These are phyloP conservation scores for Mycena vitilis DNA, from an alignment of 768 basidiomycete species.

Conservation along the genomic window DNA sequence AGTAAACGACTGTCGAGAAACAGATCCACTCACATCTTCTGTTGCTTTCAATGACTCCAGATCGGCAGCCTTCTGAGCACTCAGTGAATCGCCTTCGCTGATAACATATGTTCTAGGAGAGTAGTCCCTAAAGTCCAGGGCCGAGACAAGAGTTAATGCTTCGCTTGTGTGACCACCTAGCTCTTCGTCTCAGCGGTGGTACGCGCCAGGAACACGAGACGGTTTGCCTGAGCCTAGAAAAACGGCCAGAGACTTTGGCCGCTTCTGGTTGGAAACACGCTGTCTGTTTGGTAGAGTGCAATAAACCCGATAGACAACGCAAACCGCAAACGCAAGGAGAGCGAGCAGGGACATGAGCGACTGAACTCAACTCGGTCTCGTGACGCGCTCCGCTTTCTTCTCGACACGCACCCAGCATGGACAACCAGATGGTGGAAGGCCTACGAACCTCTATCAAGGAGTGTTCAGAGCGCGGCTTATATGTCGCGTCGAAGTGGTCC, in stretches of 20 bases:
- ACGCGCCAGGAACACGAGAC: constrained; percentile 8
- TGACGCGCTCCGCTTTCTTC: background rate
- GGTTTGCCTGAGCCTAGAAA: constrained; percentile 92
- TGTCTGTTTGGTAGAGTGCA: constrained; percentile 25
- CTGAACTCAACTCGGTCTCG: constrained; percentile 2
- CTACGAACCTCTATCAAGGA: constrained; percentile 74
- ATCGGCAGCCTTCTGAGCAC: constrained; percentile 72
- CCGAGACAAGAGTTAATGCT: constrained; percentile 76
- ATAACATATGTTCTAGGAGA: constrained; percentile 82
- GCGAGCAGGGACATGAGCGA: background rate
- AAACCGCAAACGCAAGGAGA: constrained; percentile 3
- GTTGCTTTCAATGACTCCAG: constrained; percentile 65
- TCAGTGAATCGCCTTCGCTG: constrained; percentile 85
- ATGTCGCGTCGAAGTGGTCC: constrained; percentile 83
- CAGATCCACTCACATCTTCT: constrained; percentile 33
- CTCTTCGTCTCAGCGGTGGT: constrained; percentile 27
- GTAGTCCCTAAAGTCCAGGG: constrained; percentile 82
- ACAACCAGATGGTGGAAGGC: constrained; percentile 64
- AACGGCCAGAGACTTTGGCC: constrained; percentile 66
- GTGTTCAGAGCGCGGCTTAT: constrained; percentile 78
- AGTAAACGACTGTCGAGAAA: constrained; percentile 7
- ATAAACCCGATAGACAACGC: constrained; percentile 31
- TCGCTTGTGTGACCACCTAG: constrained; percentile 96
- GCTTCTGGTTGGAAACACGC: background rate
- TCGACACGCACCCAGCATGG: constrained; percentile 43